A percentile compares a stretch with the other conserved stretches of the same genome.
phyloP scores from a whole-genome alignment of 2,329 filamentous ascomycete species.

The Calonectria pauciramosa region DNA sequence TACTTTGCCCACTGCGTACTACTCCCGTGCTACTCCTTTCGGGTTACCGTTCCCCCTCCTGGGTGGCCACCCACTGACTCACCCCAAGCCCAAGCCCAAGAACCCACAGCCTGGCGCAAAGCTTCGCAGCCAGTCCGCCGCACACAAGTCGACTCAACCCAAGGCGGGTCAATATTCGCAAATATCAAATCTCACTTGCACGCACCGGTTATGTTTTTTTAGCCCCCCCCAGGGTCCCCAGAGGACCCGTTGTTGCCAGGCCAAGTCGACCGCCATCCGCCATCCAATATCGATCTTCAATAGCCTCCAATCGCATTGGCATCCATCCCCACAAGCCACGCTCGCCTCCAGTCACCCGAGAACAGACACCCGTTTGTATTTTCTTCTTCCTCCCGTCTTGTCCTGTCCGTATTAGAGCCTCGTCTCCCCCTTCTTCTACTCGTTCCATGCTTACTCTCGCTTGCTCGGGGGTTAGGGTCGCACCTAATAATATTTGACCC shows the following conservation, averaged over 20 bases:
- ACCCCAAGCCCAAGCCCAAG: not conserved
- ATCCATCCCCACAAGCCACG: slow-evolving; percentile 35
- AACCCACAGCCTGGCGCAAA: slow-evolving; percentile 16
- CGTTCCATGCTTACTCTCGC: slow-evolving; percentile 7
- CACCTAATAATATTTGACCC: slow-evolving; percentile 15
- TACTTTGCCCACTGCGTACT: not conserved
- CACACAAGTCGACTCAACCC: not conserved
- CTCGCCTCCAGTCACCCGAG: slow-evolving; percentile 6
- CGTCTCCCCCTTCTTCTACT: not conserved
- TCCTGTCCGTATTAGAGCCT: not conserved
- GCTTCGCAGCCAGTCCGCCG: not conserved
- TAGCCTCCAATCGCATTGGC: slow-evolving; percentile 34
- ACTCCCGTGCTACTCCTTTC: not conserved
- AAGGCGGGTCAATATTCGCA: slow-evolving; percentile 31
- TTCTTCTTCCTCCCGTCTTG: not conserved
- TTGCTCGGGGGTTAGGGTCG: slow-evolving; percentile 19
- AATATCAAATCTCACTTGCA: slow-evolving; percentile 39
- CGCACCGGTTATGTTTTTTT: slow-evolving; percentile 32
- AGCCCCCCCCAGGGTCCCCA: slow-evolving; percentile 14
- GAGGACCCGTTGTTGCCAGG: slow-evolving; percentile 32
- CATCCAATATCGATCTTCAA: slow-evolving; percentile 44
- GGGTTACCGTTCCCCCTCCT: not conserved
- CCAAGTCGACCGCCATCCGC: slow-evolving; percentile 31
- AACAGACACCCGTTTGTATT: not conserved
- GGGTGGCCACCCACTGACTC: slow-evolving; percentile 1